Percentiles rank a stretch among this genome's conserved stretches.
phyloP scores from a whole-genome alignment of 495 filamentous ascomycete genomes.

The Xylaria grammica region DNA sequence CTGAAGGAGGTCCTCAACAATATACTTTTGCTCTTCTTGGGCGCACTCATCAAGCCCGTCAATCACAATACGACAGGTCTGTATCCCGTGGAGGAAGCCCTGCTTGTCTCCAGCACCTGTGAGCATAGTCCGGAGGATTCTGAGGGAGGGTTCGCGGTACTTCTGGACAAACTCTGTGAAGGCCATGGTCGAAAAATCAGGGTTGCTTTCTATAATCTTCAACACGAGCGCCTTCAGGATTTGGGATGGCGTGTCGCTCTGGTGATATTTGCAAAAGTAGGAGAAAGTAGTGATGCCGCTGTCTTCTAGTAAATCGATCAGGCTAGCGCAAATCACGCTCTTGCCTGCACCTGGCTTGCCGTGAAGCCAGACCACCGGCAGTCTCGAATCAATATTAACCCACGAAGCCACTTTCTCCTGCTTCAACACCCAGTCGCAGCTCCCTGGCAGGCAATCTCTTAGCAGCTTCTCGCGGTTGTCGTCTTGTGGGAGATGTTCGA shows the following conservation, averaged over 20 bases:
- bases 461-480: constrained; percentile 22
- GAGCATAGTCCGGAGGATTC: neutral
- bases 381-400: constrained; percentile 12
- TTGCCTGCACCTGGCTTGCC: constrained; percentile 30
- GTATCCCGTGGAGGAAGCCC: neutral
- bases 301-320: constrained; percentile 14
- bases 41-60: neutral
- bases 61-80: neutral
- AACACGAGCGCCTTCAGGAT: neutral
- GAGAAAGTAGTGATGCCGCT: neutral
- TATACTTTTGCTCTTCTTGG: neutral
- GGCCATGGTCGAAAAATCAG: neutral
- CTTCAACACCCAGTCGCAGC: constrained; percentile 25
- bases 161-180: neutral
- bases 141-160: neutral
- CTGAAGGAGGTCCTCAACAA: neutral
- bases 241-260: neutral
- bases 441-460: constrained; percentile 18
- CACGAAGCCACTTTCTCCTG: constrained; percentile 21
- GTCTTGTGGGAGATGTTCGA: neutral
- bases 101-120: neutral
- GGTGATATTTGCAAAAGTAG: neutral
- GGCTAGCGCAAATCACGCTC: constrained; percentile 5
- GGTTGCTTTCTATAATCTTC: neutral
- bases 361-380: constrained; percentile 25